Evolutionary conservation across 129 eudicot genomes (phyloP).

Genomic region (Saussurea involucrata): DNA sequence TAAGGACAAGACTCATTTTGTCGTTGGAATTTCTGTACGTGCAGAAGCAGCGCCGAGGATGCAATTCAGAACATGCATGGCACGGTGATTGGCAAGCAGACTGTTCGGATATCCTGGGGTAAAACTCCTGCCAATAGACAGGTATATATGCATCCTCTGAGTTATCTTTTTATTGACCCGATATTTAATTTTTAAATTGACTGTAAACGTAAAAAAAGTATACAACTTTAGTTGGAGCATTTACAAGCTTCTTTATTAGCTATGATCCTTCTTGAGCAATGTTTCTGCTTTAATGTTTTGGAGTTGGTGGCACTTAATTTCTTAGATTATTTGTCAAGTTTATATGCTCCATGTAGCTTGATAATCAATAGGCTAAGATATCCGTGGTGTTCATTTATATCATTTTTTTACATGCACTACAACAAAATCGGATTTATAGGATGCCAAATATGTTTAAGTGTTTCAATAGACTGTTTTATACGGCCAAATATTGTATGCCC

Average conservation of each 20-base stretch:
- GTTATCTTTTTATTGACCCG: background rate
- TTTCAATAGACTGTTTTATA: background rate
- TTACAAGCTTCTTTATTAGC: background rate
- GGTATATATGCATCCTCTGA: constrained; percentile 29
- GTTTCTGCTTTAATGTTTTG: background rate
- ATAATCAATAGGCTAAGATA: background rate
- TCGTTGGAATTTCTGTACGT: constrained; percentile 1
- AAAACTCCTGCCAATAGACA: constrained; percentile 77
- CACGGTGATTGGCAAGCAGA: constrained; percentile 80
- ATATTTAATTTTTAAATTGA: background rate
- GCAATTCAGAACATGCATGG: constrained; percentile 81
- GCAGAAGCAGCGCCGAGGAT: constrained; percentile 81
- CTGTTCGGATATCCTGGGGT: constrained; percentile 99
- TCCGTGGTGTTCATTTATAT: background rate
- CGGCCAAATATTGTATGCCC: background rate
- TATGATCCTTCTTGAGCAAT: background rate
- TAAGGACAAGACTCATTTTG: background rate
- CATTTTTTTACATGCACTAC: background rate
- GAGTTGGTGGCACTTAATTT: background rate
- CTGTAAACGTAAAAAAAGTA: background rate
- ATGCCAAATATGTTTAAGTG: background rate
- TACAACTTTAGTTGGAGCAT: background rate
- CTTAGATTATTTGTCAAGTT: background rate
- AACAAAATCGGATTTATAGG: background rate
- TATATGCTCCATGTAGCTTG: background rate